Evolutionary conservation across 495 filamentous ascomycete species (phyloP), one percentile per base, ranked within the genome.

Genomic region (Opeltia flavorubescens): DNA sequence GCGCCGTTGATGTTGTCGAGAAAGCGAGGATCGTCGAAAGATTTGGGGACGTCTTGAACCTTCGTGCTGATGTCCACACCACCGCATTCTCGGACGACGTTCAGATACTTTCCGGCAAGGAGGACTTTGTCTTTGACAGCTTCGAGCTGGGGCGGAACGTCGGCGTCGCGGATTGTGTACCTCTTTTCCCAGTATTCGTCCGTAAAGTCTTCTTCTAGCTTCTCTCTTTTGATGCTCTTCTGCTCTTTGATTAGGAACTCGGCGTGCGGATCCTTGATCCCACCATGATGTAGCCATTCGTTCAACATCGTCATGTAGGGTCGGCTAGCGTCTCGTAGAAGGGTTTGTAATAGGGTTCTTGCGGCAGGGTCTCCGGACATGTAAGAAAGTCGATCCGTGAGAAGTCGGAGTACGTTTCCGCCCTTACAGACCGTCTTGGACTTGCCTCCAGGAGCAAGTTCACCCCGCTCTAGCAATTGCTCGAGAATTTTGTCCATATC

Each of bases 151-250:
- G 91, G 89, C 2, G 91, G 91, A 11, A 96, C 80, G 46, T 91
- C 87, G 36, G 84, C 74, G 35, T 94, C 84, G 34, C 91, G 78
- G 49, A 96, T 86, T 11, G 88, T 95, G 55, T 98, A 98, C 47
- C 91, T 74, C 61, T 94, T 87, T 57, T 96, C 91, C 91, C 91
- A 98, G 62, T 98, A 98, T 54, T 96, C 91, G 57, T 98, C 91
- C 0, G 89, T 96, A 55, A 95, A 98, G 63, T 98, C 91, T 56
- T 94, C 79, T 58, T 95, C 87, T 9, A 98, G 66, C 55, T 83
- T 75, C 55, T 95, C 93, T 17, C 91, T 76, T 45, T 81, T 81
- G 55, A 98, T 96, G 56, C 86, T 91, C 63, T 89, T 89, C 59
- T 94, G 88, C 61, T 98, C 91, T 52, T 87, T 93, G 51, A 98